Evolutionary conservation across 805 yeast genomes (phyloP).

Genomic region (Hanseniaspora clermontiae): DNA sequence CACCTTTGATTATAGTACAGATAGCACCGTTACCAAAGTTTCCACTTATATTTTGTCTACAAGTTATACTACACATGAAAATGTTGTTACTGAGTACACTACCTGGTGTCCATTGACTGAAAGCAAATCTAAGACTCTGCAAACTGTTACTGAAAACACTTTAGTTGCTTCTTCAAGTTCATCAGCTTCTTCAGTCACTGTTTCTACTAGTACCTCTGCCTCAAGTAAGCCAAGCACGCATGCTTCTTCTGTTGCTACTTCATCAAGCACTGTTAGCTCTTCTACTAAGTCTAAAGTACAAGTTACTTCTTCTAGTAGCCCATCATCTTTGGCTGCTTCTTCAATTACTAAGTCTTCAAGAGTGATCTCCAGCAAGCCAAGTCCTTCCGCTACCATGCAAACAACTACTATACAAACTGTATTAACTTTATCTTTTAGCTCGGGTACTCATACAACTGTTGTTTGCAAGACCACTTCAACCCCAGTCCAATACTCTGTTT

Average conservation of each 20-base stretch:
- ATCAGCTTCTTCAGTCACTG: neutral
- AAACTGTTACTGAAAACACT: neutral
- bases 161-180: neutral
- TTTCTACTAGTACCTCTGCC: no score
- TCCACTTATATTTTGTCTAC: slow-evolving; percentile 4
- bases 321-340: neutral
- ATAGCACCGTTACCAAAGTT: neutral
- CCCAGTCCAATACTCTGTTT: slow-evolving; percentile 17
- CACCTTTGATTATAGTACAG: neutral
- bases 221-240: no score
- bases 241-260: no score
- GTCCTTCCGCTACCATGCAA: neutral
- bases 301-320: neutral
- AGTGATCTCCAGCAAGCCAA: neutral
- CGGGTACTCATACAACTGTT: neutral
- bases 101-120: slow-evolving; percentile 14
- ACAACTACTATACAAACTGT: neutral
- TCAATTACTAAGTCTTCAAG: neutral
- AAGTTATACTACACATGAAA: slow-evolving; percentile 1
- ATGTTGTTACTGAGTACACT: slow-evolving; percentile 7
- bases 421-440: neutral
- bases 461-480: slow-evolving; percentile 14
- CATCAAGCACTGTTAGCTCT: no score
- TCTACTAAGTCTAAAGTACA: no score
- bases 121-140: neutral